Evolutionary conservation across 2,329 filamentous ascomycete species (phyloP), one percentile per base, ranked within the genome.

Genomic region (Trichoderma brevicompactum): DNA sequence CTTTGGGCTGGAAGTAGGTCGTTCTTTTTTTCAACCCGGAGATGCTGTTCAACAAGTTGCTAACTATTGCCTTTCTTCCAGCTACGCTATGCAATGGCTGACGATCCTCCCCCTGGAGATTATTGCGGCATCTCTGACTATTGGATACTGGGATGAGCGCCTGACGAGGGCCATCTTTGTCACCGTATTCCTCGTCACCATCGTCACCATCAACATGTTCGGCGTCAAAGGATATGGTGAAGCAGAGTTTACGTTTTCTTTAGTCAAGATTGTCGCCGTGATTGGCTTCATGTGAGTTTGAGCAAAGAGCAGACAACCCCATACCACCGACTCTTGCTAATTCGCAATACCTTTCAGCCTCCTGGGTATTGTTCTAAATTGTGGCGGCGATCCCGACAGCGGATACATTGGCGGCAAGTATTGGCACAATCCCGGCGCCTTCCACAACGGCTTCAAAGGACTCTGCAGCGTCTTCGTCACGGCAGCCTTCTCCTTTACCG

Each of bases 141-240:
- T 96, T 62, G 84, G 88, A 38, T 96, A 91, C 74, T 97, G 93
- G 93, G 86, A 88, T 61, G 76, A 83, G 0, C 70, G 77, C 38
- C 77, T 92, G 64, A 84, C 87, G 34, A 87, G 88, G 68, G 87
- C 89, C 61, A 89, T 91, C 34, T 97, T 92, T 79, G 92, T 97
- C 32, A 86, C 91, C 48, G 81, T 97, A 49, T 97, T 97, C 77
- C 85, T 95, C 65, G 67, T 87, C 15, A 72, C 89, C 63, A 94
- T 97, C 70, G 83, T 96, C 50, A 71, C 78, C 36, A 96, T 97
- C 79, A 97, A 97, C 74, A 77, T 96, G 69, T 95, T 94, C 72
- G 92, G 93, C 58, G 90, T 97, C 68, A 91, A 90, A 73, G 92
- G 90, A 32, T 97, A 96, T 71, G 93, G 92, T 72, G 93, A 96